A percentile compares a stretch with the other conserved stretches of the same genome.
Conservation (phyloP, 176 grass and related monocot species). For the Oryza australiensis region DNA sequence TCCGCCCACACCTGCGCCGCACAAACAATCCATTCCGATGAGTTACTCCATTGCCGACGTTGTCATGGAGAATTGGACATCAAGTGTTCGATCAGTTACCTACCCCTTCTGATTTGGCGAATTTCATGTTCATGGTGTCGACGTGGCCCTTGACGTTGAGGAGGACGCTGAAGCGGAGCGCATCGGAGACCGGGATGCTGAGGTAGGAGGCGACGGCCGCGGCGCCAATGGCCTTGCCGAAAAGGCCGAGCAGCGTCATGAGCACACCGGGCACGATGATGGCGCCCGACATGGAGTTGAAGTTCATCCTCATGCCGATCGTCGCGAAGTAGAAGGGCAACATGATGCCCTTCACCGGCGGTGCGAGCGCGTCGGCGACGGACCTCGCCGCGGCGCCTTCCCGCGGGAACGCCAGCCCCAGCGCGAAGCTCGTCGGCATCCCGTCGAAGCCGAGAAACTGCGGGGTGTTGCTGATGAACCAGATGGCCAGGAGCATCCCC, state of each 20-base stretch:
- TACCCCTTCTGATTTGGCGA: conserved; percentile 48
- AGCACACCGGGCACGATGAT: conserved; percentile 49
- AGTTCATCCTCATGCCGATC: conserved; percentile 49
- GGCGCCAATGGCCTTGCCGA: conserved; percentile 44
- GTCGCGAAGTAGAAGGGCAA: conserved; percentile 59
- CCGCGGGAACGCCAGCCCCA: conserved; percentile 47
- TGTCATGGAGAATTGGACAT: not conserved
- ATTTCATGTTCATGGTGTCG: conserved; percentile 65
- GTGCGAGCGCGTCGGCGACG: conserved; percentile 18
- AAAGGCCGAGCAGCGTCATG: conserved; percentile 39
- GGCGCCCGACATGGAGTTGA: conserved; percentile 52
- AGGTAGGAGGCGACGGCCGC: conserved; percentile 27
- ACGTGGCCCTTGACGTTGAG: conserved; percentile 57
- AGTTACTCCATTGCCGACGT: not conserved
- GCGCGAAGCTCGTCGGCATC: conserved; percentile 38
- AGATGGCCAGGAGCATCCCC: conserved; percentile 10
- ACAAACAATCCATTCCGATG: not conserved
- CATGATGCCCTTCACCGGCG: conserved; percentile 18
- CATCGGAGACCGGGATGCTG: conserved; percentile 44
- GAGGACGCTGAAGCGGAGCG: conserved; percentile 48
- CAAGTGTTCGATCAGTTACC: not conserved
- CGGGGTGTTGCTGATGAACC: conserved; percentile 20
- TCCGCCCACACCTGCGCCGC: conserved; percentile 51
- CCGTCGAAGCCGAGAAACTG: conserved; percentile 48
- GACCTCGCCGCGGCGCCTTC: conserved; percentile 43